Evolutionary conservation across 768 basidiomycete genomes (phyloP).

Genomic region (Chlorophyllum brunneum): DNA sequence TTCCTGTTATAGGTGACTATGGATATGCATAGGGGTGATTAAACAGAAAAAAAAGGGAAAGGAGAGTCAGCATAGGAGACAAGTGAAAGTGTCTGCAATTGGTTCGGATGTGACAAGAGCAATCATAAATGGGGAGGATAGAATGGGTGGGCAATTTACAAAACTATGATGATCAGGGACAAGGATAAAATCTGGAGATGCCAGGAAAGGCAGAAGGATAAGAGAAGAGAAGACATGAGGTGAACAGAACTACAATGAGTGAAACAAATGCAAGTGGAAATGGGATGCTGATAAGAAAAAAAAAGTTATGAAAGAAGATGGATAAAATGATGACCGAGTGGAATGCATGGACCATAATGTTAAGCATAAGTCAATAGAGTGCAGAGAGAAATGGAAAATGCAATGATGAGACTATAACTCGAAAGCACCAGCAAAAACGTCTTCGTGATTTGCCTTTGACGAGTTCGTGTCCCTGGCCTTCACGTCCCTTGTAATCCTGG

Average conservation of each 20-base stretch:
- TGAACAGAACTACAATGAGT: constrained; percentile 3
- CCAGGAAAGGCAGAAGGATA: not conserved
- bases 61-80: not conserved
- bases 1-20: not conserved
- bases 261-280: not conserved
- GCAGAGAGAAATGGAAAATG: not conserved
- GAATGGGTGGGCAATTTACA: not conserved
- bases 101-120: not conserved
- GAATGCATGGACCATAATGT: constrained; percentile 14
- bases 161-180: not conserved
- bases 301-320: too few relatives aligned
- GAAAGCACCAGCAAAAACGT: constrained; percentile 17
- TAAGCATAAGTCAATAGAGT: constrained; percentile 12
- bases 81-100: not conserved
- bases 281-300: constrained; percentile 9
- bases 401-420: constrained; percentile 3
- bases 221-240: not conserved
- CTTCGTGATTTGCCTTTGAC: constrained; percentile 3
- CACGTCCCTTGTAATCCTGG: constrained; percentile 12
- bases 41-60: not conserved
- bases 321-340: constrained; percentile 1
- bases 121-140: not conserved
- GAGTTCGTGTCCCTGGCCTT: constrained; percentile 10
- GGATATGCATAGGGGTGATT: constrained; percentile 2
- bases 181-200: not conserved